Conservation (phyloP, 768 basidiomycete genomes). For the Amanita rimosa region DNA sequence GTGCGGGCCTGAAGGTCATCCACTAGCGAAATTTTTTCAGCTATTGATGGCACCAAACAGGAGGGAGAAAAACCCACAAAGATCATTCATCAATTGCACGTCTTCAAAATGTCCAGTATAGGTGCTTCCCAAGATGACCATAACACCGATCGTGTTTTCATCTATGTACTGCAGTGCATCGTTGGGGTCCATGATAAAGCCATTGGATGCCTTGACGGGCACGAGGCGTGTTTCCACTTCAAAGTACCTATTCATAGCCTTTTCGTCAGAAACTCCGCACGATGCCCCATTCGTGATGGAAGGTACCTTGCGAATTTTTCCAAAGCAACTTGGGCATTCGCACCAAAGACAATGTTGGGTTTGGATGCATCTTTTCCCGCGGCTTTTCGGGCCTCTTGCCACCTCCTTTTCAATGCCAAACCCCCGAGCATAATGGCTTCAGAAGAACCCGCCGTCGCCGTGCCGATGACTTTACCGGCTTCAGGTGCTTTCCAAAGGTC, state of each 20-base stretch:
- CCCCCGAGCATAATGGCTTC: conserved; percentile 69
- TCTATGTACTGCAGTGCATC: conserved; percentile 50
- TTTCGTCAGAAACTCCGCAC: neutral
- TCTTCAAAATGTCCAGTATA: conserved; percentile 60
- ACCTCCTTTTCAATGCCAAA: conserved; percentile 54
- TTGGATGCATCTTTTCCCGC: conserved; percentile 44
- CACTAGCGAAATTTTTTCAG: conserved; percentile 20
- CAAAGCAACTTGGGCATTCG: conserved; percentile 53
- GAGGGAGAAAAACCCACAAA: conserved; percentile 20
- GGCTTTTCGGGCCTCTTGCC: conserved; percentile 52
- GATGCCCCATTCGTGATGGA: neutral
- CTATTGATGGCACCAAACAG: neutral
- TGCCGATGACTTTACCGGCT: conserved; percentile 43
- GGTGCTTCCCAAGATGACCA: conserved; percentile 39
- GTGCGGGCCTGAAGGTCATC: conserved; percentile 43
- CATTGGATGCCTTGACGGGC: conserved; percentile 30
- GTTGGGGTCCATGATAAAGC: conserved; percentile 43
- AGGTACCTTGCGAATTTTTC: conserved; percentile 51
- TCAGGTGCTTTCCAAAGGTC: conserved; percentile 58
- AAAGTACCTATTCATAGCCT: conserved; percentile 28
- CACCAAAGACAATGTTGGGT: conserved; percentile 47
- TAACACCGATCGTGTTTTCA: conserved; percentile 63
- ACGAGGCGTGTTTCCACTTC: conserved; percentile 51
- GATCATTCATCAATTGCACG: conserved; percentile 42
- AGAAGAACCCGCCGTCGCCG: conserved; percentile 52